Conservation (phyloP, 2,329 filamentous ascomycete genomes). For the Fusarium piperis region DNA sequence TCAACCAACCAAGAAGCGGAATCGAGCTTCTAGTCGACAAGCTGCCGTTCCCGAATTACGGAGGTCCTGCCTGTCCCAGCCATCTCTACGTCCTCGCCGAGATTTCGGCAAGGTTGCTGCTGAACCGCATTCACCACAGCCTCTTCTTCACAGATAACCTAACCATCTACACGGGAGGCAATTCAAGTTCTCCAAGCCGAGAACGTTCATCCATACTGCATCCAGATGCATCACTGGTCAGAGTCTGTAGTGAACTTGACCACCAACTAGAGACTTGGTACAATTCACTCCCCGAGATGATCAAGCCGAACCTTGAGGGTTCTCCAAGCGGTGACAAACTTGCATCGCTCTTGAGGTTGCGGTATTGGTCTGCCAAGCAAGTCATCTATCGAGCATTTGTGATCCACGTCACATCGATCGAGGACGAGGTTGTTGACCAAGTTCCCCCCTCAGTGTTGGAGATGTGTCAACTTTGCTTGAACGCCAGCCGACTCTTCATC, state of each 20-base stretch:
- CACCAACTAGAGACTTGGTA: neutral
- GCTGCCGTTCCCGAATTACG: neutral
- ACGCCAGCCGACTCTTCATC: neutral
- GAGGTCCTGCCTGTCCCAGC: neutral
- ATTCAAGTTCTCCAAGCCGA: neutral
- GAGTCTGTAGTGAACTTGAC: neutral
- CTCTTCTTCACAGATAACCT: neutral
- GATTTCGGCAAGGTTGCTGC: neutral
- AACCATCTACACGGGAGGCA: neutral
- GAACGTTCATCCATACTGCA: neutral
- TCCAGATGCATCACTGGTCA: neutral
- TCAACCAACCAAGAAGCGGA: neutral
- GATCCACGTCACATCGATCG: neutral
- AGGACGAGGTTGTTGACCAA: neutral
- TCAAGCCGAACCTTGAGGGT: neutral
- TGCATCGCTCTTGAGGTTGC: neutral
- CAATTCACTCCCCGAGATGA: neutral
- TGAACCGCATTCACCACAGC: neutral
- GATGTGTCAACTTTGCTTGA: neutral
- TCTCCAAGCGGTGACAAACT: neutral
- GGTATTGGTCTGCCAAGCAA: neutral
- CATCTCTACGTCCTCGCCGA: neutral
- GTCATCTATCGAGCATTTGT: neutral
- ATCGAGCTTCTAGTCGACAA: neutral
- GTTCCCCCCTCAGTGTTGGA: neutral